Conservation (phyloP, 345 rosid species). For the Streptanthus diversifolius region DNA sequence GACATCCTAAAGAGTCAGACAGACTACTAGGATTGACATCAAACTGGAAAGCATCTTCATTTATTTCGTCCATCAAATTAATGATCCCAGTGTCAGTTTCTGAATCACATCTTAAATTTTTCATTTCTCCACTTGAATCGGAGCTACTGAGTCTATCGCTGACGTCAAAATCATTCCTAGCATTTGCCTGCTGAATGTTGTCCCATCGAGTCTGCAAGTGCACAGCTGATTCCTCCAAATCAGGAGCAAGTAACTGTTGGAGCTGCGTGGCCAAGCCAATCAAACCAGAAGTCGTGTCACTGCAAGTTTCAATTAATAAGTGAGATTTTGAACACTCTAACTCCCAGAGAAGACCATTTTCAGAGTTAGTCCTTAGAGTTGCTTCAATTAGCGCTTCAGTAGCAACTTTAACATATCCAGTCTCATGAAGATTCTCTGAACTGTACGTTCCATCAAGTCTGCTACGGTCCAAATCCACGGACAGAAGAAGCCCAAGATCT, state of each 20-base stretch:
- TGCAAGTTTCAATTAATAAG: slow-evolving; percentile 69
- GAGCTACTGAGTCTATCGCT: slow-evolving; percentile 34
- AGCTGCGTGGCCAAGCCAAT: slow-evolving; percentile 71
- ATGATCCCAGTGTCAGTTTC: slow-evolving; percentile 30
- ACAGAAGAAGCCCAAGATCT: slow-evolving; percentile 86
- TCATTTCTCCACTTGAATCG: slow-evolving; percentile 42
- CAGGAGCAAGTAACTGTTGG: slow-evolving; percentile 85
- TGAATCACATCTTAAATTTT: slow-evolving; percentile 30
- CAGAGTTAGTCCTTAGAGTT: slow-evolving; percentile 51
- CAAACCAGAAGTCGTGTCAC: slow-evolving; percentile 78
- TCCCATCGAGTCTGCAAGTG: slow-evolving; percentile 89
- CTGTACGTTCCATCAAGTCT: slow-evolving; percentile 53
- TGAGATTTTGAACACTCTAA: slow-evolving; percentile 71
- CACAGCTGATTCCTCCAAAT: slow-evolving; percentile 75
- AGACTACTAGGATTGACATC: slow-evolving; percentile 41
- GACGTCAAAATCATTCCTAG: slow-evolving; percentile 39
- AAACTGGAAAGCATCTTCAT: slow-evolving; percentile 67
- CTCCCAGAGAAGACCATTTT: slow-evolving; percentile 66
- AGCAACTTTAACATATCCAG: slow-evolving; percentile 84
- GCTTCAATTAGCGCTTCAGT: slow-evolving; percentile 64
- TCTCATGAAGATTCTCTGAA: slow-evolving; percentile 53
- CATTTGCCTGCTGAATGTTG: slow-evolving; percentile 51
- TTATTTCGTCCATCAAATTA: slow-evolving; percentile 77
- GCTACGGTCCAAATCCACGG: slow-evolving; percentile 44
- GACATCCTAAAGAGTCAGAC: slow-evolving; percentile 39